A percentile compares a stretch with the other conserved stretches of the same genome.
phyloP scores from a whole-genome alignment of 2,329 filamentous ascomycete genomes.

The Ascochyta viciae-villosae region DNA sequence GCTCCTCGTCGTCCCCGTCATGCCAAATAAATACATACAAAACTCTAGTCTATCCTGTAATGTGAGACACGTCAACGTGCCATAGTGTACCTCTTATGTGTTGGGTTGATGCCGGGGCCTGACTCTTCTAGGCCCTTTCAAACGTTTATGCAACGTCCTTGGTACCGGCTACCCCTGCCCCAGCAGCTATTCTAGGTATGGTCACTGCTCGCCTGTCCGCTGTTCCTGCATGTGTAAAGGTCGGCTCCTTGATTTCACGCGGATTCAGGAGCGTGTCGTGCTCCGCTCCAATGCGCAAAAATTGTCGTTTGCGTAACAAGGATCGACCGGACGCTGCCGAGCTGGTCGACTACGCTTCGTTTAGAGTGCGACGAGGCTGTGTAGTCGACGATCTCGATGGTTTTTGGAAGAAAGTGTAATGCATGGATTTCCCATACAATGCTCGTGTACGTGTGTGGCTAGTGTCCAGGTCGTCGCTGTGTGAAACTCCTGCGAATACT shows the following conservation, averaged over 20 bases:
- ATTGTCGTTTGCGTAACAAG: background rate
- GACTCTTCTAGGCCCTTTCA: conserved; percentile 30
- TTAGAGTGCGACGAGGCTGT: conserved; percentile 2
- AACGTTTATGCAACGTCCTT: conserved; percentile 43
- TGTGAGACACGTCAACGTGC: conserved; percentile 16
- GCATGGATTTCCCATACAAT: background rate
- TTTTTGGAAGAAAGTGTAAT: background rate
- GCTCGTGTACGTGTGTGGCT: background rate
- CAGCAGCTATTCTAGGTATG: conserved; percentile 32
- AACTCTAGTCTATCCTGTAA: conserved; percentile 23
- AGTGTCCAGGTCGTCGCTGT: conserved; percentile 54
- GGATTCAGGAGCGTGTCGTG: conserved; percentile 1
- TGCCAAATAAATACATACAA: conserved; percentile 11
- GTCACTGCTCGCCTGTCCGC: conserved; percentile 11
- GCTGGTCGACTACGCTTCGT: conserved; percentile 8
- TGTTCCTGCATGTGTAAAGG: conserved; percentile 9
- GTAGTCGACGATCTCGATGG: background rate
- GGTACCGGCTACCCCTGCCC: conserved; percentile 28
- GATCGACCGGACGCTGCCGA: conserved; percentile 14
- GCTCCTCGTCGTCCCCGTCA: background rate
- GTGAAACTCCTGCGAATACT: conserved; percentile 90
- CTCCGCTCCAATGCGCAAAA: conserved; percentile 3
- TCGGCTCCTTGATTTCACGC: background rate
- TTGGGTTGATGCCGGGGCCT: conserved; percentile 24
- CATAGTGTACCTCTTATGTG: conserved; percentile 9